phyloP scores from a whole-genome alignment of 306 rosid species.

The Biancaea sappan region DNA sequence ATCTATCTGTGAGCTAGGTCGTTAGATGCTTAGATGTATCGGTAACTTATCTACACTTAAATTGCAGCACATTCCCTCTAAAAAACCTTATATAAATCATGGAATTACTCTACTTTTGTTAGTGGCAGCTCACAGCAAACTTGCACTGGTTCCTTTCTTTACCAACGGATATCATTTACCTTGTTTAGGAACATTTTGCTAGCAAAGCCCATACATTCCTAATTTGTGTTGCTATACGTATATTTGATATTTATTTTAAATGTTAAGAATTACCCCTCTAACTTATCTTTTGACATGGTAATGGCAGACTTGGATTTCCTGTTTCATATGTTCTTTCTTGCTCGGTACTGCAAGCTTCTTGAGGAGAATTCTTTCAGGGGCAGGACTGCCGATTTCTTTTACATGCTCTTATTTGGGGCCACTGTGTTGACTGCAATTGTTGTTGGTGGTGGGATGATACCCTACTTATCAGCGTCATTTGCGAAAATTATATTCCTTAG shows the following conservation, averaged over 20 bases:
- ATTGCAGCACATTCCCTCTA: neutral
- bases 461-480: conserved; percentile 74
- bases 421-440: conserved; percentile 63
- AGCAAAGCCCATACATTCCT: neutral
- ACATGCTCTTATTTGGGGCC: conserved; percentile 74
- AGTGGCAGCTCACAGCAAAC: neutral
- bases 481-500: conserved; percentile 90
- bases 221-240: neutral
- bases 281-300: conserved; percentile 34
- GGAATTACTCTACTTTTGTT: neutral
- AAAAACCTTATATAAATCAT: neutral
- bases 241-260: conserved; percentile 26
- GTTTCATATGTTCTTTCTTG: conserved; percentile 92
- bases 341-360: conserved; percentile 79
- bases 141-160: neutral
- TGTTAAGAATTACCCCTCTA: conserved; percentile 2
- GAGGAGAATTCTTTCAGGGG: conserved; percentile 82
- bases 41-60: neutral
- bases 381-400: conserved; percentile 90
- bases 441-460: conserved; percentile 67
- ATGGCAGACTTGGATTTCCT: conserved; percentile 89
- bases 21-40: neutral
- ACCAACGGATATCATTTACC: neutral
- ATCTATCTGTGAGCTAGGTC: neutral
- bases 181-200: neutral